Conservation (phyloP, 148 eudicot species). For the Rhododendron ovatum region DNA sequence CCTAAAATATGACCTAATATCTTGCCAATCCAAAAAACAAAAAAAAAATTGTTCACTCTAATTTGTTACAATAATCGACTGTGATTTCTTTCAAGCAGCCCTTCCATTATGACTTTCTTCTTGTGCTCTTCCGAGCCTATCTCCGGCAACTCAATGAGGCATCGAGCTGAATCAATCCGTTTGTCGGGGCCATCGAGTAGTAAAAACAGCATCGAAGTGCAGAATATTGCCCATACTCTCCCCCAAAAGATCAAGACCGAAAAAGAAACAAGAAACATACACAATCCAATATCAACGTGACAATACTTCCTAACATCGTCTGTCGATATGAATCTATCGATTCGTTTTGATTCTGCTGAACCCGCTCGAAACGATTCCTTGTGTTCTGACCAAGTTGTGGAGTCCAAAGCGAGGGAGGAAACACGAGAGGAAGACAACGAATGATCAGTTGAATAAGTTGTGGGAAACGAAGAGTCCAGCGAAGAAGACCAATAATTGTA, state of each 20-base stretch:
- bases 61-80: neutral
- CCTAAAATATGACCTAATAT: too few species aligned
- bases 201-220: slow-evolving; percentile 19
- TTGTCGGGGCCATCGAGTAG: neutral
- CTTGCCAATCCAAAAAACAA: too few species aligned
- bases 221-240: slow-evolving; percentile 24
- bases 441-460: neutral
- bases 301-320: neutral
- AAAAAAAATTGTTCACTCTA: too few species aligned
- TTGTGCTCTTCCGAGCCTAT: slow-evolving; percentile 11
- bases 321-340: neutral
- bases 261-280: slow-evolving; percentile 18
- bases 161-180: neutral
- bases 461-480: neutral
- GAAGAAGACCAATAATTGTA: neutral
- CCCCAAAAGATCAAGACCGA: slow-evolving; percentile 23
- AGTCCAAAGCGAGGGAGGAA: neutral
- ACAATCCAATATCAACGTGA: neutral
- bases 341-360: neutral
- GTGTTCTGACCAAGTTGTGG: neutral
- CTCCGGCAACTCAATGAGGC: neutral
- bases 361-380: neutral
- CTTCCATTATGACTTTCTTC: slow-evolving; percentile 22
- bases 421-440: neutral
- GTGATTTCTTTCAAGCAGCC: slow-evolving; percentile 8